phyloP scores from a whole-genome alignment of 2,329 filamentous ascomycete species.

The Venturiaceae sp. region DNA sequence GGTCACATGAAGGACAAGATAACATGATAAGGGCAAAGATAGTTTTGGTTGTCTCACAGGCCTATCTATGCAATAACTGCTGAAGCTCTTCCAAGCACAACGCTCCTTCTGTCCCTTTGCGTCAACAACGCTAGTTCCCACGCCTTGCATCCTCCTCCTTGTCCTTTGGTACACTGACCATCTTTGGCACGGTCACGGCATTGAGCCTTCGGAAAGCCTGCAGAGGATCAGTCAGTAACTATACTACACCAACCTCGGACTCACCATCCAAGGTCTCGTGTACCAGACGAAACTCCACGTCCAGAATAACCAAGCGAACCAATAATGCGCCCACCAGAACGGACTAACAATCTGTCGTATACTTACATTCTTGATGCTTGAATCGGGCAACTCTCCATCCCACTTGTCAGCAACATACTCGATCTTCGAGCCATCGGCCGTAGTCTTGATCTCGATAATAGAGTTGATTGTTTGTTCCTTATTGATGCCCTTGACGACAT shows the following conservation, averaged over 20 bases:
- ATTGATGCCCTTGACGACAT: conserved; percentile 43
- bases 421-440: conserved; percentile 33
- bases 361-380: conserved; percentile 41
- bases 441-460: conserved; percentile 37
- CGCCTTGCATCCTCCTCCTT: conserved; percentile 36
- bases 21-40: not conserved
- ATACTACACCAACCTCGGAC: conserved; percentile 11
- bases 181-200: conserved; percentile 39
- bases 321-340: conserved; percentile 28
- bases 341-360: conserved; percentile 20
- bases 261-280: conserved; percentile 30
- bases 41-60: not conserved
- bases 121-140: not conserved
- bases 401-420: conserved; percentile 45
- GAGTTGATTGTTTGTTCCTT: conserved; percentile 42
- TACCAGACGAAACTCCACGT: conserved; percentile 29
- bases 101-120: not conserved
- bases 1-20: conserved; percentile 49
- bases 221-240: not conserved
- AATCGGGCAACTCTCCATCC: conserved; percentile 43
- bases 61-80: too few species aligned
- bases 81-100: too few species aligned
- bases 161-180: conserved; percentile 43
- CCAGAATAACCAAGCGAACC: conserved; percentile 27
- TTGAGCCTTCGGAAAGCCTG: conserved; percentile 46